Base-by-base conservation (phyloP, 2,329 filamentous ascomycete genomes). In the Fonsecaea monophora region DNA sequence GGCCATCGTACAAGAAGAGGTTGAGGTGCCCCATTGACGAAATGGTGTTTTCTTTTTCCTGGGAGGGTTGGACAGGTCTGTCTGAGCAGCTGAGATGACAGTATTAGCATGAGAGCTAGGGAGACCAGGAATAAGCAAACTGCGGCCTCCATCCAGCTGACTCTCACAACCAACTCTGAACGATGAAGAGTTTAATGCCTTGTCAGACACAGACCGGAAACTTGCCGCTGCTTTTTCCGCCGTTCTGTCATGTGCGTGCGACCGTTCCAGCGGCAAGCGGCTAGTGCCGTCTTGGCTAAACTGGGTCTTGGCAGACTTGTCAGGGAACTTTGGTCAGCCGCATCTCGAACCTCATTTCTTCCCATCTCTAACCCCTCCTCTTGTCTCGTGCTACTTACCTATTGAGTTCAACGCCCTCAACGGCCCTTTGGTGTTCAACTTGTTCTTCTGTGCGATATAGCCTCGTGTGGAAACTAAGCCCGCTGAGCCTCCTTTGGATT, bases 281-380 rank as follows among this genome's bases (percentile, higher is more conserved):
- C 45, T 50, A 50, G 45, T 25, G 8, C 45, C 6, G 10, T 25
- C 2, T 25, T 13, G 45, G 45, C 40, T 50, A 50, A 25, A 10
- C 12, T 3, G 8, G n/a, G 7, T 25, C 45, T 50, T 50, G 45
- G 45, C 45, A 25, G 18, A 50, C 53, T 35, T 18, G 53, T 3
- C 7, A 55, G 53, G 53, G 53, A 37, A 34, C 53, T 55, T 55
- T 55, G 53, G 53, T 55, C 30, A 55, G 34, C 30, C 30, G 45
- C 45, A 50, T 50, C 45, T 50, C 45, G 45, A 50, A 50, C 45
- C 21, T 50, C 45, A 50, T 12, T 50, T 50, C 45, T 55, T 37
- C 50, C 48, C 53, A 35, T 35, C 9, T n/a, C 53, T 30, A 37
- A 37, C 34, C 53, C 30, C 45, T 50, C 45, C 18, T 25, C n/a